A percentile compares a stretch with the other conserved stretches of the same genome.
phyloP scores from a whole-genome alignment of 2,329 filamentous ascomycete genomes.

The Paramyrothecium sp. region DNA sequence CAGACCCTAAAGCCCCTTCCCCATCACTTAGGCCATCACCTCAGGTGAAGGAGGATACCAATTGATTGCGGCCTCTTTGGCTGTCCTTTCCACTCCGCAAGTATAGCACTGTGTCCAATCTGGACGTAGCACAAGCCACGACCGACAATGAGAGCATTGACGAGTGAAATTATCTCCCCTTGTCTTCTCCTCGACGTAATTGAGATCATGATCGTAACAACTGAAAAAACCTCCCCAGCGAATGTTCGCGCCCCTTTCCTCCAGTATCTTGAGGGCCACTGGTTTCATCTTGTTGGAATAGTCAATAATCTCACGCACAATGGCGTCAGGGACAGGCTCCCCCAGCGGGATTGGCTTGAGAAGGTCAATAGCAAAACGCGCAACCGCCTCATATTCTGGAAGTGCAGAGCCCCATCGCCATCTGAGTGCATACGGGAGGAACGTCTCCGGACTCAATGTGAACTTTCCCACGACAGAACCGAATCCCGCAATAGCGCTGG shows the following conservation, averaged over 20 bases:
- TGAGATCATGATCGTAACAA: neutral
- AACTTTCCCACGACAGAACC: neutral
- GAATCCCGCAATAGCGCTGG: neutral
- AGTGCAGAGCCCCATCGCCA: neutral
- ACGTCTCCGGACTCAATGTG: neutral
- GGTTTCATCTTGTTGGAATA: neutral
- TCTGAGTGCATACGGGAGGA: neutral
- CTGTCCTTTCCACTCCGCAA: neutral
- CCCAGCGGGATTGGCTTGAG: neutral
- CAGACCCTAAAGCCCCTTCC: too few relatives aligned
- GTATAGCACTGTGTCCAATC: neutral
- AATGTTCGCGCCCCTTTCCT: neutral
- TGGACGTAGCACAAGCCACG: neutral
- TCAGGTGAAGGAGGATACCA: neutral
- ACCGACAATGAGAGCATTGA: neutral
- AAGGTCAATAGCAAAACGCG: constrained; percentile 1
- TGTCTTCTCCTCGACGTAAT: neutral
- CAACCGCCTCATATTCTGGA: constrained; percentile 1
- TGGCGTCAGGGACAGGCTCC: constrained; percentile 1
- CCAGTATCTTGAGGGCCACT: neutral
- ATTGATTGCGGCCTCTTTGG: neutral
- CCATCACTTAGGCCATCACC: too few relatives aligned
- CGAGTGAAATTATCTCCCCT: neutral
- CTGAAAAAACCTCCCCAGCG: neutral
- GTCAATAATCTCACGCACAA: constrained; percentile 1